phyloP scores from a whole-genome alignment of 2,329 filamentous ascomycete species.

The Hypoxylon sp. region DNA sequence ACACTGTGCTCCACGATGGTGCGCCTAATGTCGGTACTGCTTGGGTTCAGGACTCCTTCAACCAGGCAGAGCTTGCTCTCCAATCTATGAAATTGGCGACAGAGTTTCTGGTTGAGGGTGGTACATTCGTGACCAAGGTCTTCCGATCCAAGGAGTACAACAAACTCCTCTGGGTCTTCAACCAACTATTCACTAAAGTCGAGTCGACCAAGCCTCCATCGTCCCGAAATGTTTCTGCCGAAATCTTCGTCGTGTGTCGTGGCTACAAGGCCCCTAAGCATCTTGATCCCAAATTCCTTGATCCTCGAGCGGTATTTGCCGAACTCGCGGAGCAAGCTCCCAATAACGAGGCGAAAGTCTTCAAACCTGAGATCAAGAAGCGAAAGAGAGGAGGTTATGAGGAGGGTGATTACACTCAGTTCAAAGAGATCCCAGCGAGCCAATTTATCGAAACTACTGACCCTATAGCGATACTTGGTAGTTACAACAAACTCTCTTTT shows the following conservation, averaged over 20 bases:
- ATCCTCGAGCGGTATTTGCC: constrained; percentile 90
- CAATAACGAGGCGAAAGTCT: constrained; percentile 98
- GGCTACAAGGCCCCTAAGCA: constrained; percentile 96
- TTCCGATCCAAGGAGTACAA: constrained; percentile 99
- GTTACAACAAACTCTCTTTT: constrained; percentile 87
- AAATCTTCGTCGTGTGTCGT: constrained; percentile 97
- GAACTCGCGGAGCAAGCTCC: constrained; percentile 88
- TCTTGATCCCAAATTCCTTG: constrained; percentile 92
- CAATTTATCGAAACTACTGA: constrained; percentile 96
- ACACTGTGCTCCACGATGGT: constrained; percentile 95
- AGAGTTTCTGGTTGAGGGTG: constrained; percentile 90
- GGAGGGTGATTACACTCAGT: constrained; percentile 93
- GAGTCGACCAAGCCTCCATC: constrained; percentile 98
- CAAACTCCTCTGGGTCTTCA: constrained; percentile 95
- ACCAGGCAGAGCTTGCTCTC: constrained; percentile 92
- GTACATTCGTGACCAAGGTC: constrained; percentile 96
- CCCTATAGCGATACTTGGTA: constrained; percentile 91
- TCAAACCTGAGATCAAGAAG: constrained; percentile 98
- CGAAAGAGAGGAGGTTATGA: constrained; percentile 98
- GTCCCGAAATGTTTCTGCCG: constrained; percentile 94
- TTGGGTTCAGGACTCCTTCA: constrained; percentile 98
- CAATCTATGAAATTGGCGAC: constrained; percentile 94
- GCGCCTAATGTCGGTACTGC: constrained; percentile 98
- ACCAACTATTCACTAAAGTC: constrained; percentile 94
- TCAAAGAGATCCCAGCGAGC: constrained; percentile 88